Evolutionary conservation across 345 rosid genomes (phyloP).

Genomic region (Cardamine resedifolia): DNA sequence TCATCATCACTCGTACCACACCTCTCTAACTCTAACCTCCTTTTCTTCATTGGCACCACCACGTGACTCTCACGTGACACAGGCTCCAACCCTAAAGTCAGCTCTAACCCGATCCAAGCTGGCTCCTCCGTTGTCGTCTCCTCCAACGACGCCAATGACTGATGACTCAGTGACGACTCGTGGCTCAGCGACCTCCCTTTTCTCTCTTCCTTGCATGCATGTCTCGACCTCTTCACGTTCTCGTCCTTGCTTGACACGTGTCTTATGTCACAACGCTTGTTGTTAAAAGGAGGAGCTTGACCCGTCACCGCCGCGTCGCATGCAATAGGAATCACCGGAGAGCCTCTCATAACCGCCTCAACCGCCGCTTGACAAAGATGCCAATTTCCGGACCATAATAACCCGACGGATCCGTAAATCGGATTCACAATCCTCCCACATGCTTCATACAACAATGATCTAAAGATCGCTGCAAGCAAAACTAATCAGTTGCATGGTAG

Average conservation of each 20-base stretch:
- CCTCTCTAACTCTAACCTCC: slow-evolving; percentile 50
- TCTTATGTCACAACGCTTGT: slow-evolving; percentile 68
- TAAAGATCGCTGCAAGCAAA: slow-evolving; percentile 63
- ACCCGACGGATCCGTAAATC: slow-evolving; percentile 90
- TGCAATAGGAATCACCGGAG: slow-evolving; percentile 72
- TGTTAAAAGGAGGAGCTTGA: slow-evolving; percentile 71
- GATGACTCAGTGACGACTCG: slow-evolving; percentile 88
- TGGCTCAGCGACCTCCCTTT: slow-evolving; percentile 53
- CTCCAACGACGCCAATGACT: slow-evolving; percentile 66
- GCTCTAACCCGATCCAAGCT: slow-evolving; percentile 58
- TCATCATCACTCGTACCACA: slow-evolving; percentile 40
- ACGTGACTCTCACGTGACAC: slow-evolving; percentile 49
- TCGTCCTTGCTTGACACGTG: slow-evolving; percentile 80
- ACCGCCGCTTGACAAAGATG: slow-evolving; percentile 95
- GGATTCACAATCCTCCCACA: slow-evolving; percentile 98
- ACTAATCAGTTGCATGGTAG: not conserved
- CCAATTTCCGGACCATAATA: slow-evolving; percentile 95
- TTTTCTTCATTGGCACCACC: slow-evolving; percentile 74
- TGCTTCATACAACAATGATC: slow-evolving; percentile 95
- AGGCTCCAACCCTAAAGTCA: slow-evolving; percentile 69
- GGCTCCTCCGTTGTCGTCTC: slow-evolving; percentile 54
- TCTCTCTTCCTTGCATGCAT: slow-evolving; percentile 36
- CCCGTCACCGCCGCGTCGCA: slow-evolving; percentile 66
- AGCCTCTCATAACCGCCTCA: slow-evolving; percentile 83
- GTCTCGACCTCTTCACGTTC: slow-evolving; percentile 42